Conservation (phyloP, 768 basidiomycete genomes). For the Suillus placidus region DNA sequence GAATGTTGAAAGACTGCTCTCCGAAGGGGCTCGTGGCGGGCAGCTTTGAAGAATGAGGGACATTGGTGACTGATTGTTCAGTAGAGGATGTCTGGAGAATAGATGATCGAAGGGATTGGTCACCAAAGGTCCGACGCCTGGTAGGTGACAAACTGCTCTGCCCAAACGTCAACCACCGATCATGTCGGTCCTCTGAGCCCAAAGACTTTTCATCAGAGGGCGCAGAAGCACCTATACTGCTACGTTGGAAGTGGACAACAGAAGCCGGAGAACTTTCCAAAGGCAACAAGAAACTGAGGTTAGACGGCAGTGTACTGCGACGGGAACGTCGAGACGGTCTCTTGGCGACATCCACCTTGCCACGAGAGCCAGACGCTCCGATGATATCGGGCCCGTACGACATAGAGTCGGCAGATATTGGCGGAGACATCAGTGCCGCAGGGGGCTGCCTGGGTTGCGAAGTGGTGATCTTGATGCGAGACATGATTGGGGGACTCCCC, state of each 20-base stretch:
- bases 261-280: conserved; percentile 5
- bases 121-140: conserved; percentile 11
- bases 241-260: not conserved
- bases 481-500: conserved; percentile 6
- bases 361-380: conserved; percentile 7
- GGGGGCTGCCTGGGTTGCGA: conserved; percentile 11
- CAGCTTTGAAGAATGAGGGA: conserved; percentile 1
- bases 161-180: conserved; percentile 14
- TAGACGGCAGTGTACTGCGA: conserved; percentile 4
- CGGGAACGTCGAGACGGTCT: not conserved
- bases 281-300: conserved; percentile 9
- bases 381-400: conserved; percentile 36
- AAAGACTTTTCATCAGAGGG: not conserved
- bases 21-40: not conserved
- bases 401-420: conserved; percentile 12
- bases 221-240: not conserved
- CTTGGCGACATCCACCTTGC: conserved; percentile 4
- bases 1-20: not conserved
- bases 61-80: not conserved
- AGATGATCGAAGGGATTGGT: conserved; percentile 9
- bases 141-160: conserved; percentile 13
- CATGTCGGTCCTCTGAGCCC: not conserved
- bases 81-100: not conserved
- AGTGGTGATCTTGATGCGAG: conserved; percentile 12
- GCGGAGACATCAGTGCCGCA: not conserved